These are phyloP conservation scores for Collariella sp. DNA, from an alignment of 495 filamentous ascomycete genomes.

Conservation along the genomic window DNA sequence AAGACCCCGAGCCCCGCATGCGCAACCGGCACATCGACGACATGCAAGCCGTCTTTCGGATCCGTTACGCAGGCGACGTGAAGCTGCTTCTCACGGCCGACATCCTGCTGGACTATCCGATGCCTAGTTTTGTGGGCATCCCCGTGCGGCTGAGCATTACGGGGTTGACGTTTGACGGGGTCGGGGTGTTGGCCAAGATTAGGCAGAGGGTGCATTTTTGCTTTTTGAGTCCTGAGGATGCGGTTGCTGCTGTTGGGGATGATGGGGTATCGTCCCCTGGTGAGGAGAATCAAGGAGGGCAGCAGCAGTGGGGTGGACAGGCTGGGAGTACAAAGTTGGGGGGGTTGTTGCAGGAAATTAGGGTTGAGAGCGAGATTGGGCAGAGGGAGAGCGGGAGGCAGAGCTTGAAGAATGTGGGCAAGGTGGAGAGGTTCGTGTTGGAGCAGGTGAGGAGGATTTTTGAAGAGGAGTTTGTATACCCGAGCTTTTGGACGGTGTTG, in stretches of 20 bases:
- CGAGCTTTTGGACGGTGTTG: conserved; percentile 95
- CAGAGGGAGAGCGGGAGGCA: conserved; percentile 83
- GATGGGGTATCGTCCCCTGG: conserved; percentile 21
- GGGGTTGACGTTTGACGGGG: conserved; percentile 86
- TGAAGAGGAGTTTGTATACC: conserved; percentile 96
- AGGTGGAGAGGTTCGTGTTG: conserved; percentile 94
- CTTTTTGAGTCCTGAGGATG: conserved; percentile 83
- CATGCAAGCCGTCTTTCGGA: conserved; percentile 82
- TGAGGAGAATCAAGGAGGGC: background rate
- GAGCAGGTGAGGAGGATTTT: conserved; percentile 96
- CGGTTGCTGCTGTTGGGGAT: conserved; percentile 54
- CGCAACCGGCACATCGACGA: conserved; percentile 54
- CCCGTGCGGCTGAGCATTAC: conserved; percentile 89
- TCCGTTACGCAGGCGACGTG: conserved; percentile 77
- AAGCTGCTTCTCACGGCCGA: conserved; percentile 83
- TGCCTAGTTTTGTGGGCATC: conserved; percentile 91
- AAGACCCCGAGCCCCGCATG: conserved; percentile 23
- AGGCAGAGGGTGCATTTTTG: conserved; percentile 79
- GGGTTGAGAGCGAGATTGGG: conserved; percentile 95
- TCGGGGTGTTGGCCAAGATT: conserved; percentile 85
- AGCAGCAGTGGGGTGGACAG: conserved; percentile 11
- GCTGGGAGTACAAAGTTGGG: conserved; percentile 45
- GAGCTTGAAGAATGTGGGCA: conserved; percentile 94
- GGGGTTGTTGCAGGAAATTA: conserved; percentile 78
- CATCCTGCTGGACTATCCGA: conserved; percentile 93